These are phyloP conservation scores for Phytophthora agathidicida DNA, from an alignment of 352 stramenopile genomes.

Conservation along the genomic window DNA sequence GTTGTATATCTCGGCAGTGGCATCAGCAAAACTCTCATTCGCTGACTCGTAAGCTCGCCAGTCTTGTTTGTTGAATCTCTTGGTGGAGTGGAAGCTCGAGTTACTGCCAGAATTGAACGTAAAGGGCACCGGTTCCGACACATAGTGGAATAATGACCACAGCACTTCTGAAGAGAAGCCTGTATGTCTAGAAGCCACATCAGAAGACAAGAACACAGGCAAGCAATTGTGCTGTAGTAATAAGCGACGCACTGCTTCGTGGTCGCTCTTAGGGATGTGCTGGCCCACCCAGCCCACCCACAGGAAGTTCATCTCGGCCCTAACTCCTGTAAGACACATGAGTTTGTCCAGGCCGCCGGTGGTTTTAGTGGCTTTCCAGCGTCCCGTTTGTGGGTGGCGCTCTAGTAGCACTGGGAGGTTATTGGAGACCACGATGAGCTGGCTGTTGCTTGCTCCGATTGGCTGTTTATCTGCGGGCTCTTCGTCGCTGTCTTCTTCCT, in stretches of 20 bases:
- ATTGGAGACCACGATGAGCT: constrained; percentile 91
- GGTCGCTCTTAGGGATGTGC: constrained; percentile 84
- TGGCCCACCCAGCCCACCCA: constrained; percentile 92
- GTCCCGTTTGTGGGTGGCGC: constrained; percentile 73
- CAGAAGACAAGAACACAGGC: constrained; percentile 84
- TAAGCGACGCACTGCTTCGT: constrained; percentile 71
- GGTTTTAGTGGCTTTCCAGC: constrained; percentile 87
- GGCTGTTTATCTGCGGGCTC: constrained; percentile 32
- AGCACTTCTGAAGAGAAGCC: constrained; percentile 91
- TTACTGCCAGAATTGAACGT: constrained; percentile 43
- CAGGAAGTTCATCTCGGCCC: constrained; percentile 72
- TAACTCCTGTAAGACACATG: constrained; percentile 78
- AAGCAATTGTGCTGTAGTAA: constrained; percentile 88
- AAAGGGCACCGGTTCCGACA: constrained; percentile 73
- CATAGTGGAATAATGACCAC: constrained; percentile 93
- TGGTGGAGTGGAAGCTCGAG: constrained; percentile 56
- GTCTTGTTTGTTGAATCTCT: constrained; percentile 89
- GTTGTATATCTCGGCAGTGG: constrained; percentile 87
- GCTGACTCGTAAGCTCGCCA: constrained; percentile 90
- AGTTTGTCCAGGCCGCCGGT: constrained; percentile 88
- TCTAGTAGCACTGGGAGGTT: constrained; percentile 80
- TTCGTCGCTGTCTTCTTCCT: constrained; percentile 70
- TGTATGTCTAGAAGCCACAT: constrained; percentile 87
- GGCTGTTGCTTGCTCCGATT: constrained; percentile 23
- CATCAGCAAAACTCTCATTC: constrained; percentile 87